These are phyloP conservation scores for Harrya chromipes DNA, from an alignment of 768 basidiomycete species.

Conservation along the genomic window DNA sequence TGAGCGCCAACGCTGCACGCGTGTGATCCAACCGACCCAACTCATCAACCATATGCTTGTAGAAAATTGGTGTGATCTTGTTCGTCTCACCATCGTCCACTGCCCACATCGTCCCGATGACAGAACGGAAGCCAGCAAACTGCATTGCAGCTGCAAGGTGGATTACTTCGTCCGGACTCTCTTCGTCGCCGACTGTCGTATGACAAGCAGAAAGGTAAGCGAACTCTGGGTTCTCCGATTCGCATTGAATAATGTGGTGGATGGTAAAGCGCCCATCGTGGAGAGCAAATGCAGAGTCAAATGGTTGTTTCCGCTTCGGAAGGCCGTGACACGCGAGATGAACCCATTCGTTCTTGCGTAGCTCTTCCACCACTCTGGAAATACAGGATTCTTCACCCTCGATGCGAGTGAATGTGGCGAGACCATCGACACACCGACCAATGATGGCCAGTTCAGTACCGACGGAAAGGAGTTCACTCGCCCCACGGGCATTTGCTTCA, in stretches of 20 bases:
- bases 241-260: constrained; percentile 2
- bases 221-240: constrained; percentile 8
- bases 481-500: neutral
- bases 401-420: neutral
- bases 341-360: constrained; percentile 12
- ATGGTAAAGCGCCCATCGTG: constrained; percentile 8
- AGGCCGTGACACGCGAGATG: constrained; percentile 29
- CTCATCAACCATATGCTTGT: neutral
- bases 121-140: constrained; percentile 8
- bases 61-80: neutral
- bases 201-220: constrained; percentile 26
- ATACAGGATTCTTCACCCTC: neutral
- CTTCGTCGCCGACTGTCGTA: constrained; percentile 20
- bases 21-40: constrained; percentile 4
- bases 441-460: neutral
- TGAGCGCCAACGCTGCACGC: constrained; percentile 3
- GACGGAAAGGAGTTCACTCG: neutral
- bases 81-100: constrained; percentile 7
- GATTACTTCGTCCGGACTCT: constrained; percentile 9
- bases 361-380: neutral
- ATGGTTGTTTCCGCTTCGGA: constrained; percentile 7
- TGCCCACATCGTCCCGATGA: constrained; percentile 14
- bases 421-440: neutral
- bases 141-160: constrained; percentile 6
- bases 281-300: constrained; percentile 16